A percentile compares a stretch with the other conserved stretches of the same genome.
These are phyloP conservation scores for Guillardia theta DNA, from an alignment of 78 protist genomes.

Conservation along the genomic window DNA sequence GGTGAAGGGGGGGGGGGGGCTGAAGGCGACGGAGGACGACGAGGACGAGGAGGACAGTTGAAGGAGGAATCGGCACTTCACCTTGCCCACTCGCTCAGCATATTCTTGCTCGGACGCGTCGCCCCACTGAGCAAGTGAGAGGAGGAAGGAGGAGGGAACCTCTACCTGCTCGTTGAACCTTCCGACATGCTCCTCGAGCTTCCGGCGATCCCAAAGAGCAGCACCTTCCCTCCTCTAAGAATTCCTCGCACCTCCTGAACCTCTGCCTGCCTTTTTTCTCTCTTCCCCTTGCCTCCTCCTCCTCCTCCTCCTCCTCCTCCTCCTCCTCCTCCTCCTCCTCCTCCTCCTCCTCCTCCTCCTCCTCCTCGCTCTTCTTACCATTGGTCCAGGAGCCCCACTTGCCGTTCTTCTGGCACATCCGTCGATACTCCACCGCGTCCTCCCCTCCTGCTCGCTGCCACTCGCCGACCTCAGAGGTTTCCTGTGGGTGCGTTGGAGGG, in stretches of 20 bases:
- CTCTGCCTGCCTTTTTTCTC: too few species aligned
- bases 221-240: too few species aligned
- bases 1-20: too few species aligned
- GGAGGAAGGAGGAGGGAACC: not conserved
- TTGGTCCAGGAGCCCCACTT: conserved; percentile 31
- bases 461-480: not conserved
- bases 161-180: not conserved
- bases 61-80: too few species aligned
- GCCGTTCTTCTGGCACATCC: conserved; percentile 13
- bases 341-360: too few species aligned
- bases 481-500: not conserved
- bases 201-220: not conserved
- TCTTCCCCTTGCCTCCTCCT: too few species aligned
- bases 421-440: not conserved
- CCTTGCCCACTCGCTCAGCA: not conserved
- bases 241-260: too few species aligned
- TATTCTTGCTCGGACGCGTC: not conserved
- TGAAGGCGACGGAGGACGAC: too few species aligned
- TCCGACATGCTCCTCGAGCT: not conserved
- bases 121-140: conserved; percentile 9
- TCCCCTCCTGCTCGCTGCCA: not conserved
- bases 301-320: too few species aligned
- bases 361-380: too few species aligned
- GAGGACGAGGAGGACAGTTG: too few species aligned
- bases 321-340: too few species aligned